Base-by-base conservation (phyloP, 176 grass and related monocot genomes). In the Carex littledalei region DNA sequence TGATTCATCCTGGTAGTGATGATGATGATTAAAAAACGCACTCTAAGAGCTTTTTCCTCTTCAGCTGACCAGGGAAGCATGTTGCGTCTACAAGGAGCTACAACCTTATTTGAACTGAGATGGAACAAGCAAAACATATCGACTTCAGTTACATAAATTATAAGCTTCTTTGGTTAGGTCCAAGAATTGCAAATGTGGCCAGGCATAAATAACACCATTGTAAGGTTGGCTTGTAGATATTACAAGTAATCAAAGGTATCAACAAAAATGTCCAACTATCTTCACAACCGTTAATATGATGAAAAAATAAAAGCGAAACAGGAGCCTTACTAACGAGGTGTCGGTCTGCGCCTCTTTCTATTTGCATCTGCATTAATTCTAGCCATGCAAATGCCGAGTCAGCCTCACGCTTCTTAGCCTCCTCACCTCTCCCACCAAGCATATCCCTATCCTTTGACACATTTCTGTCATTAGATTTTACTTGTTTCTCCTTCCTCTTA, bases 71-170 rank as follows among this genome's bases (percentile, higher is more conserved):
- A 98, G 67, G 18, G 14, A 35, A 91, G 86, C 39, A 84, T 90
- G 10, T n/a, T 53, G 55, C 91, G 90, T 56, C 92, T 89, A 60
- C 70, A 34, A 88, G 37, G 0, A 31, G 85, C 75, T 67, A 22
- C 83, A 69, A 87, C 49, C 62, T 81, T 55, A 87, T 91, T 93
- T 78, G 86, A 84, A 76, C 95, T 98, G 76, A 91, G 81, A 78
- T 81, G 22, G 7, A 83, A 83, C 41, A 61, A 43, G 18, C 35
- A 65, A 65, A 81, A 58, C 17, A 61, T 54, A 12, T 53, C 52
- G 41, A 63, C 29, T 54, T 29, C 22, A 77, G 5, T 22, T 55
- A 76, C 20, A 78, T 54, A 78, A 32, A 56, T 78, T 56, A 78
- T 26, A 29, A 72, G 72, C 21, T 15, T 53, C 43, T 49, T 76